Conservation (phyloP, 768 basidiomycete genomes). For the Mycena polygramma region DNA sequence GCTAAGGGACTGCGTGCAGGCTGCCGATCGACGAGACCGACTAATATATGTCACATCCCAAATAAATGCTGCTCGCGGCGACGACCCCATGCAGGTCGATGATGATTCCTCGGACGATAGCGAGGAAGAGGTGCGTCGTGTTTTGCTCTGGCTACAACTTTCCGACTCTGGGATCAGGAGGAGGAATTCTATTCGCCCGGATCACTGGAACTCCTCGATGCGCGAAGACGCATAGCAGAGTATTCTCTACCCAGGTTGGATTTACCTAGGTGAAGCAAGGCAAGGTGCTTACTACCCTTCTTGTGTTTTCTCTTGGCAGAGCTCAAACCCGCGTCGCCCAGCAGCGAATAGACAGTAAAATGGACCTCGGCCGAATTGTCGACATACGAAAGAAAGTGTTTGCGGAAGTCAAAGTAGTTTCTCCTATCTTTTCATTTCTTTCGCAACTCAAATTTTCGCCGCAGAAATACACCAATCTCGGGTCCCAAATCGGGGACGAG, state of each 20-base stretch:
- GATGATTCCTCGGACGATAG: slow-evolving; percentile 77
- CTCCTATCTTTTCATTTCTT: neutral
- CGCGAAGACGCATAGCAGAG: slow-evolving; percentile 88
- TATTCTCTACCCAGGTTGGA: slow-evolving; percentile 95
- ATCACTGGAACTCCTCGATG: slow-evolving; percentile 86
- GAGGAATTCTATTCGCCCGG: slow-evolving; percentile 98
- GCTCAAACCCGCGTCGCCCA: slow-evolving; percentile 94
- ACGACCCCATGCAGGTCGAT: slow-evolving; percentile 82
- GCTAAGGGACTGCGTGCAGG: slow-evolving; percentile 59
- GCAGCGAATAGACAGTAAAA: slow-evolving; percentile 90
- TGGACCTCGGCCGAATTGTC: slow-evolving; percentile 90
- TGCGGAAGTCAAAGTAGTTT: slow-evolving; percentile 85
- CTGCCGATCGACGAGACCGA: slow-evolving; percentile 95
- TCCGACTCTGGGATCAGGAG: slow-evolving; percentile 60
- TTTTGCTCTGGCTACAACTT: slow-evolving; percentile 1
- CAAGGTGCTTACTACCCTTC: slow-evolving; percentile 84
- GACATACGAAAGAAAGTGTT: slow-evolving; percentile 95
- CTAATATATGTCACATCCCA: slow-evolving; percentile 94
- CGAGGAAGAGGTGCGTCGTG: slow-evolving; percentile 77
- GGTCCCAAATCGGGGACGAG: slow-evolving; percentile 98
- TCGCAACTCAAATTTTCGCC: neutral
- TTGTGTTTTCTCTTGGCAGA: slow-evolving; percentile 70
- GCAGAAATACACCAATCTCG: slow-evolving; percentile 91
- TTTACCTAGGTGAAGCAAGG: slow-evolving; percentile 66
- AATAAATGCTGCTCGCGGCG: slow-evolving; percentile 90